Percentiles rank a stretch among this genome's conserved stretches.
phyloP scores from a whole-genome alignment of 2,329 filamentous ascomycete genomes.

The Trichoderma endophyticum region DNA sequence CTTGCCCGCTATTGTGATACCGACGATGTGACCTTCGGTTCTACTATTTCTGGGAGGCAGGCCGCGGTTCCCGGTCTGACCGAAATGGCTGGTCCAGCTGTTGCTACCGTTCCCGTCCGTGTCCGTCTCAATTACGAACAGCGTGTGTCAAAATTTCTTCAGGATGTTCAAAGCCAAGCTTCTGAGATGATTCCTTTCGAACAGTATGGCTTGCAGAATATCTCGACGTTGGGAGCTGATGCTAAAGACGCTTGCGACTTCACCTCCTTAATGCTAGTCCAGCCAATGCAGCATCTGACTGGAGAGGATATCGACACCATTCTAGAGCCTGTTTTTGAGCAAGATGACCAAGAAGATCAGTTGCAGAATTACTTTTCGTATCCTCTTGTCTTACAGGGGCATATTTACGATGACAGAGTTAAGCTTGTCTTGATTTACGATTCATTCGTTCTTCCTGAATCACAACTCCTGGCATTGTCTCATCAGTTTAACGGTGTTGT shows the following conservation, averaged over 20 bases:
- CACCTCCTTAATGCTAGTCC: conserved; percentile 6
- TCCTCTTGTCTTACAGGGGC: conserved; percentile 14
- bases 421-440: conserved; percentile 13
- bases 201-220: conserved; percentile 15
- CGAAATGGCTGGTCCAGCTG: conserved; percentile 20
- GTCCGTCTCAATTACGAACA: conserved; percentile 19
- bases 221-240: background rate
- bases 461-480: background rate
- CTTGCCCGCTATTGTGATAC: conserved; percentile 15
- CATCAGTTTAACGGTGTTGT: conserved; percentile 15
- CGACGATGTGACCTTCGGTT: conserved; percentile 15
- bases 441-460: background rate
- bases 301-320: background rate
- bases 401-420: background rate
- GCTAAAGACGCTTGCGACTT: conserved; percentile 14
- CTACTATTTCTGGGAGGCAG: conserved; percentile 22
- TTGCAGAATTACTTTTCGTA: conserved; percentile 9
- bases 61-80: conserved; percentile 18
- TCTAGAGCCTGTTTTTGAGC: background rate
- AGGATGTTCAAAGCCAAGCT: conserved; percentile 21
- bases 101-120: conserved; percentile 22
- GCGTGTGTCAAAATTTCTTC: conserved; percentile 19
- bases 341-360: background rate
- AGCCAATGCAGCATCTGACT: conserved; percentile 9
- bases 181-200: conserved; percentile 17